Conservation (phyloP, 495 filamentous ascomycete genomes). For the Aeminium ludgeri region DNA sequence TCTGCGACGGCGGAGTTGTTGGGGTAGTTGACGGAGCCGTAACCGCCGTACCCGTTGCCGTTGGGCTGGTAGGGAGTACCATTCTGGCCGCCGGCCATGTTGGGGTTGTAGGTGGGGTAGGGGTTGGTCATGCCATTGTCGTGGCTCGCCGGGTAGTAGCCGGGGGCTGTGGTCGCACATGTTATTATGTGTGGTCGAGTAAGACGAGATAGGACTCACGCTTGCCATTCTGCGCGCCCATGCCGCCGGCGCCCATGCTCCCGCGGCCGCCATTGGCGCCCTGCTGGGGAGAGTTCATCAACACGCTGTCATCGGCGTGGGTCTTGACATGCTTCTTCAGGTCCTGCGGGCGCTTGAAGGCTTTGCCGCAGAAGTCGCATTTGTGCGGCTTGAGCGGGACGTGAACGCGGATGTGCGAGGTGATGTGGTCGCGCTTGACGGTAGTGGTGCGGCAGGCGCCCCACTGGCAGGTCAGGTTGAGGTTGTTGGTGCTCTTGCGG, state of each 20-base stretch:
- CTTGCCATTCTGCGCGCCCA: conserved; percentile 33
- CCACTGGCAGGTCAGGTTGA: conserved; percentile 96
- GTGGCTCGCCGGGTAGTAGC: conserved; percentile 20
- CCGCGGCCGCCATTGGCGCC: conserved; percentile 26
- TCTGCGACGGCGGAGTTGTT: conserved; percentile 34
- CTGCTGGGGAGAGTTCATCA: conserved; percentile 61
- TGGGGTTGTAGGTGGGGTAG: conserved; percentile 12
- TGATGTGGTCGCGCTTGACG: conserved; percentile 98
- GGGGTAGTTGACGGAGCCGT: conserved; percentile 59
- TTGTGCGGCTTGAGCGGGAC: conserved; percentile 97
- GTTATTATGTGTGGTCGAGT: conserved; percentile 2
- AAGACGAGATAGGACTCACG: conserved; percentile 28
- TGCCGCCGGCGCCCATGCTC: conserved; percentile 33
- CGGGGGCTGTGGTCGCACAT: conserved; percentile 6
- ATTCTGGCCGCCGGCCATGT: conserved; percentile 11
- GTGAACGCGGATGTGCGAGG: conserved; percentile 95
- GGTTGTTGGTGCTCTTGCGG: conserved; percentile 96
- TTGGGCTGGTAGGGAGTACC: conserved; percentile 30
- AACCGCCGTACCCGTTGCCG: conserved; percentile 35
- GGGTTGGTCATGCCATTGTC: conserved; percentile 16
- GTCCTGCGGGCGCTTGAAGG: conserved; percentile 98
- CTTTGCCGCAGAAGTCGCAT: conserved; percentile 95
- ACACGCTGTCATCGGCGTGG: conserved; percentile 93
- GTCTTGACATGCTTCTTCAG: conserved; percentile 99
- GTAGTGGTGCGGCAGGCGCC: conserved; percentile 88